These are phyloP conservation scores for Anisodus tanguticus DNA, from an alignment of 257 asterid genomes.

Conservation along the genomic window DNA sequence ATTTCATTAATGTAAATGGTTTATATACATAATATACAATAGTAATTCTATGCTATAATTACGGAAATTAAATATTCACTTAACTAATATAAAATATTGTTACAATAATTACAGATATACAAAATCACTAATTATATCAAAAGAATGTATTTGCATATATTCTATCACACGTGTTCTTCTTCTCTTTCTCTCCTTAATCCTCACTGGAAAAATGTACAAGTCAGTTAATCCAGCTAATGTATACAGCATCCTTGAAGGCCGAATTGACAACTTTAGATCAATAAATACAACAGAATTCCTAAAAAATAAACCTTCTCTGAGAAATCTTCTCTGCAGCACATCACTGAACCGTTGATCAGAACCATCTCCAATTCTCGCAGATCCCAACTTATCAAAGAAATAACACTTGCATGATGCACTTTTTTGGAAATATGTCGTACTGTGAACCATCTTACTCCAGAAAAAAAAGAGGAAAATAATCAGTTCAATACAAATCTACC, in stretches of 20 bases:
- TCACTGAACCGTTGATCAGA: slow-evolving; percentile 55
- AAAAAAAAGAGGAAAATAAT: background rate
- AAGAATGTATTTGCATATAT: too few relatives aligned
- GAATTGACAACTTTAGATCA: slow-evolving; percentile 7
- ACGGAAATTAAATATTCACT: too few relatives aligned
- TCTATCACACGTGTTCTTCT: slow-evolving; percentile 36
- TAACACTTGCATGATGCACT: slow-evolving; percentile 81
- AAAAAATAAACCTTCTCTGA: slow-evolving; percentile 67
- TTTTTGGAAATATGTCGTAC: slow-evolving; percentile 73
- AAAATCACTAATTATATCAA: too few relatives aligned
- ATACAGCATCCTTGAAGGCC: background rate
- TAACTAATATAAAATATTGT: too few relatives aligned
- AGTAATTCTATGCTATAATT: too few relatives aligned
- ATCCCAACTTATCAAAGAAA: slow-evolving; percentile 79
- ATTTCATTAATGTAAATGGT: too few relatives aligned
- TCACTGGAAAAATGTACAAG: slow-evolving; percentile 51
- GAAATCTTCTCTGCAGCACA: slow-evolving; percentile 86
- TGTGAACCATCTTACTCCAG: slow-evolving; percentile 61
- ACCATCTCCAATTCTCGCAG: slow-evolving; percentile 36
- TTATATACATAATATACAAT: too few relatives aligned
- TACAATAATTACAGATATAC: too few relatives aligned
- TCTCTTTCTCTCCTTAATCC: slow-evolving; percentile 67
- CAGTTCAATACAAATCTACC: background rate
- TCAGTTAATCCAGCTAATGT: background rate
- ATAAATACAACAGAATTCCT: slow-evolving; percentile 4